Conservation (phyloP, 345 rosid genomes). For the Rhizophora mangle region DNA sequence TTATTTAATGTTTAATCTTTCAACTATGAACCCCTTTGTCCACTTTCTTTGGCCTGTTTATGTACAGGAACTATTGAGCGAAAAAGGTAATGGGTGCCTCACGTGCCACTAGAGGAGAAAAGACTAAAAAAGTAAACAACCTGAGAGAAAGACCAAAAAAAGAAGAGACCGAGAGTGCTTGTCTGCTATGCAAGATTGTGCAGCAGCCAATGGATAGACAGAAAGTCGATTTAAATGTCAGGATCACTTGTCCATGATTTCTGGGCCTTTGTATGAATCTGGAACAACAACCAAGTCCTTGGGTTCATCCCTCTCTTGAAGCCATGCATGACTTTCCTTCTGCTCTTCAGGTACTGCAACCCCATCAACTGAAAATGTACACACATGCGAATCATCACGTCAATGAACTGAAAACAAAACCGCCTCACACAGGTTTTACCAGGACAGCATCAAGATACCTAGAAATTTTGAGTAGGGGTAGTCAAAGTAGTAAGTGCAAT, state of each 20-base stretch:
- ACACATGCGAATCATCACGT: background rate
- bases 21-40: background rate
- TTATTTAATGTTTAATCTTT: background rate
- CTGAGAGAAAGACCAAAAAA: too few relatives aligned
- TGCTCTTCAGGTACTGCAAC: conserved; percentile 49
- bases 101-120: too few relatives aligned
- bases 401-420: too few relatives aligned
- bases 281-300: conserved; percentile 49
- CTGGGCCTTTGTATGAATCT: conserved; percentile 32
- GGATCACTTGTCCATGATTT: conserved; percentile 11
- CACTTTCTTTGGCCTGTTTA: conserved; percentile 16
- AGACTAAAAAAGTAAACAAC: too few relatives aligned
- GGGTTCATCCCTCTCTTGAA: conserved; percentile 56
- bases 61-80: conserved; percentile 26
- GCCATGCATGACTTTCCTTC: conserved; percentile 61
- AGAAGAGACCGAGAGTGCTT: background rate
- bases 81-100: background rate
- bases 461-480: conserved; percentile 48
- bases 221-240: background rate
- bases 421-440: too few relatives aligned
- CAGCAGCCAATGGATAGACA: conserved; percentile 1
- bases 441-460: conserved; percentile 35
- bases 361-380: conserved; percentile 35
- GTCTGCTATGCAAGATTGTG: background rate
- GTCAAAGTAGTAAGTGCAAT: conserved; percentile 68